A percentile compares a stretch with the other conserved stretches of the same genome.
Evolutionary conservation across 331 rosid species (phyloP).

Genomic region (Malus hybrid): DNA sequence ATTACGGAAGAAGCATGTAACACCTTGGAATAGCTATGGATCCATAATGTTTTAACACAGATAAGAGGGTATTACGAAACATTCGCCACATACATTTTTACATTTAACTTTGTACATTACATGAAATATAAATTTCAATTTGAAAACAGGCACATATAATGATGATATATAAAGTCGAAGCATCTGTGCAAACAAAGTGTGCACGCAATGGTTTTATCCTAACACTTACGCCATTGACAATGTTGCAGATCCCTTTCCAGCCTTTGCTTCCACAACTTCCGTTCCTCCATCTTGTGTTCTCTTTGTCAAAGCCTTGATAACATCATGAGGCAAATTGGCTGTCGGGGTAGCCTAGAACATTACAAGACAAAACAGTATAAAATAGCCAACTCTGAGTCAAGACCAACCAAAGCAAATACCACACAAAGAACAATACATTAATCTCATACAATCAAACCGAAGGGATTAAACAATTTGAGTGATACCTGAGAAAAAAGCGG

Average conservation of each 20-base stretch:
- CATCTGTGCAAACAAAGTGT: not conserved
- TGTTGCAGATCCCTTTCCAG: slow-evolving; percentile 98
- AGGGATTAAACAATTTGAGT: not conserved
- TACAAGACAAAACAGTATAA: not conserved
- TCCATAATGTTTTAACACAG: not conserved
- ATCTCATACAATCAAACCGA: not conserved
- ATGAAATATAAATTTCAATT: not conserved
- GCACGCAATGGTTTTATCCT: not conserved
- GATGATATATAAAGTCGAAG: not conserved
- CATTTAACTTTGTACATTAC: not conserved
- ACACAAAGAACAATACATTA: not conserved
- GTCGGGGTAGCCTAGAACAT: slow-evolving; percentile 63
- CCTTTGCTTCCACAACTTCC: slow-evolving; percentile 97
- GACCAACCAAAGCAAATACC: not conserved
- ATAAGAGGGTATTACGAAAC: not conserved
- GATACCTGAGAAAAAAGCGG: slow-evolving; percentile 91
- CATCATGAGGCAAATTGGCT: slow-evolving; percentile 66
- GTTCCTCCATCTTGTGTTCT: slow-evolving; percentile 99
- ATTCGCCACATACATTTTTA: not conserved
- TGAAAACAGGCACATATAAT: not conserved
- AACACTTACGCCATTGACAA: slow-evolving; percentile 96
- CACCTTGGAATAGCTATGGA: not conserved
- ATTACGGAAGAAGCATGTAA: not conserved
- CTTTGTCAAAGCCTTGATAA: slow-evolving; percentile 67
- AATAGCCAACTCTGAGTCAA: slow-evolving; percentile 1